Conservation (phyloP, 2,329 filamentous ascomycete species). For the Acephala macrosclerotiorum region DNA sequence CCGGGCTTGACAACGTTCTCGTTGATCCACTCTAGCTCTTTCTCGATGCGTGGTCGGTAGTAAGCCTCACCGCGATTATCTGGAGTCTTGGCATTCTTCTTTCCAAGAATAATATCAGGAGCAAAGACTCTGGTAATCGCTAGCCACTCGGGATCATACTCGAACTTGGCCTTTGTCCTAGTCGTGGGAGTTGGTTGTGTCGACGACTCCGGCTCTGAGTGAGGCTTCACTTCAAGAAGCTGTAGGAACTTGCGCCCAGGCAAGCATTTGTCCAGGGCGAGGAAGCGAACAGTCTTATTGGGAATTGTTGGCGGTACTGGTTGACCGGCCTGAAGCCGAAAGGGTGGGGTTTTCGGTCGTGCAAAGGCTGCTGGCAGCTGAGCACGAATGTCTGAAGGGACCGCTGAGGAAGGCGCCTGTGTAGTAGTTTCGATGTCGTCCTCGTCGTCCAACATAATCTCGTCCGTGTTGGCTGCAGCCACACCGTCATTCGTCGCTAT, state of each 20-base stretch:
- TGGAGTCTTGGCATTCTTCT: constrained; percentile 59
- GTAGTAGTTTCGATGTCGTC: not conserved
- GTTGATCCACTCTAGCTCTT: constrained; percentile 81
- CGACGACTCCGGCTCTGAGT: constrained; percentile 40
- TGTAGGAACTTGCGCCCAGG: constrained; percentile 84
- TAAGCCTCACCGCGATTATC: constrained; percentile 71
- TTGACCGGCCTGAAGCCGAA: constrained; percentile 58
- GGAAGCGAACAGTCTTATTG: constrained; percentile 82
- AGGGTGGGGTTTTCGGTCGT: constrained; percentile 47
- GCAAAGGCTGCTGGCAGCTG: constrained; percentile 81
- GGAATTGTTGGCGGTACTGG: constrained; percentile 75
- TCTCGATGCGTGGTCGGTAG: constrained; percentile 73
- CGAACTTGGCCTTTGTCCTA: constrained; percentile 37
- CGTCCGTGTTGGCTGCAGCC: constrained; percentile 18
- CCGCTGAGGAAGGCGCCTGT: constrained; percentile 36
- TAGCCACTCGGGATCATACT: constrained; percentile 94
- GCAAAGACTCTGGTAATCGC: constrained; percentile 89
- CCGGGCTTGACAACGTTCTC: constrained; percentile 70
- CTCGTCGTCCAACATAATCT: constrained; percentile 22
- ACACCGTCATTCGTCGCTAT: constrained; percentile 5
- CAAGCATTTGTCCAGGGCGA: constrained; percentile 91
- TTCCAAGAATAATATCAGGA: constrained; percentile 67
- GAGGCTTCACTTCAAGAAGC: constrained; percentile 68
- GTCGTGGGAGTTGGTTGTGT: constrained; percentile 23
- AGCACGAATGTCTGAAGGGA: constrained; percentile 71